A percentile compares a stretch with the other conserved stretches of the same genome.
Conservation (phyloP, 495 filamentous ascomycete genomes). For the Daldinia bambusicola region DNA sequence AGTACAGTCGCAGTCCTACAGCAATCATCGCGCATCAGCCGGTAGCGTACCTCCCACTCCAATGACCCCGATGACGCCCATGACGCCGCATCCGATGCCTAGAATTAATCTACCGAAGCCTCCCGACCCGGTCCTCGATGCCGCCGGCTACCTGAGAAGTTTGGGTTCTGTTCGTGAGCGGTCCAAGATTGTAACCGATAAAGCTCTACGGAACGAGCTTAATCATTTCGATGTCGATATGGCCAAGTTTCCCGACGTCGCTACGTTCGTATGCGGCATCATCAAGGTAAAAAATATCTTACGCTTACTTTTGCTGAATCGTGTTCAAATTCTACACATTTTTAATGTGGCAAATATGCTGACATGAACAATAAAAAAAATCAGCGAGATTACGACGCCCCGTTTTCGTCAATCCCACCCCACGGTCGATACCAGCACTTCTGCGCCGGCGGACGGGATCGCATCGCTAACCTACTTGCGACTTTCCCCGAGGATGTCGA, state of each 20-base stretch:
- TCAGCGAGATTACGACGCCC: slow-evolving; percentile 87
- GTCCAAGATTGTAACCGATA: slow-evolving; percentile 74
- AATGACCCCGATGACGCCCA: slow-evolving; percentile 46
- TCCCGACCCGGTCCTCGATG: slow-evolving; percentile 90
- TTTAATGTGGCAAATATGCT: not conserved
- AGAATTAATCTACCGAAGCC: slow-evolving; percentile 79
- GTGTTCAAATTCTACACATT: not conserved
- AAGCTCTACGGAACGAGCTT: slow-evolving; percentile 81
- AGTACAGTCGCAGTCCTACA: slow-evolving; percentile 29
- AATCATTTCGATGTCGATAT: slow-evolving; percentile 93
- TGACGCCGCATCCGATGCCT: slow-evolving; percentile 50
- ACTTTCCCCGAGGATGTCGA: slow-evolving; percentile 73
- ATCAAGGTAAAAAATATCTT: slow-evolving; percentile 79
- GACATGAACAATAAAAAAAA: slow-evolving; percentile 26
- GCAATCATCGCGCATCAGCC: slow-evolving; percentile 48
- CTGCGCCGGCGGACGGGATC: slow-evolving; percentile 79
- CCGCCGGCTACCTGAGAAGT: slow-evolving; percentile 90
- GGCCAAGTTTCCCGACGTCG: slow-evolving; percentile 85
- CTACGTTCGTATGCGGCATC: slow-evolving; percentile 91
- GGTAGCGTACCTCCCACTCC: slow-evolving; percentile 57
- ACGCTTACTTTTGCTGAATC: not conserved
- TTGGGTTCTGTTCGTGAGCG: slow-evolving; percentile 88
- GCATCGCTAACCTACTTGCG: slow-evolving; percentile 75
- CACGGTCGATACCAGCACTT: slow-evolving; percentile 95
- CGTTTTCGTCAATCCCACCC: slow-evolving; percentile 84